Evolutionary conservation across 1,139 yeast genomes (phyloP).

Genomic region (Hemisphaericaspora xylofermentans): DNA sequence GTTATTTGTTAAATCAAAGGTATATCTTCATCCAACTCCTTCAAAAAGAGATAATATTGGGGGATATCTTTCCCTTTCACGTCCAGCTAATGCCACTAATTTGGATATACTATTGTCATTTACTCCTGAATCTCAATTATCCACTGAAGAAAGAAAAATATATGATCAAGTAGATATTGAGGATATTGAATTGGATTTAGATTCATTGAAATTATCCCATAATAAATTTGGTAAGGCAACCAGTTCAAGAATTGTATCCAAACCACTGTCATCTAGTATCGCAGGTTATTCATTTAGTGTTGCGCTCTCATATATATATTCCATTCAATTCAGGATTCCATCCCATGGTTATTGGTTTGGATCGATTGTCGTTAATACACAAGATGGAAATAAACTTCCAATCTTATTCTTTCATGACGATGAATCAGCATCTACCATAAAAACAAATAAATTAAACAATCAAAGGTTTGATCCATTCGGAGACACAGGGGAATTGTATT

Average conservation of each 20-base stretch:
- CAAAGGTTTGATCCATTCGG: conserved; percentile 76
- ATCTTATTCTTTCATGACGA: conserved; percentile 90
- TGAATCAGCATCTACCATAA: conserved; percentile 71
- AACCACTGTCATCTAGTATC: conserved; percentile 53
- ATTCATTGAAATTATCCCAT: conserved; percentile 17
- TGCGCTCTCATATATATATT: conserved; percentile 61
- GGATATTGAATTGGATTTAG: conserved; percentile 22
- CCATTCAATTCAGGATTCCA: conserved; percentile 82
- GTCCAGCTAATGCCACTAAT: conserved; percentile 52
- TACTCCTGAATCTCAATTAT: conserved; percentile 64
- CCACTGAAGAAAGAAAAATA: conserved; percentile 45
- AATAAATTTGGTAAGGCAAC: conserved; percentile 12
- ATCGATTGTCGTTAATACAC: conserved; percentile 69
- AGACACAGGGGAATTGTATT: conserved; percentile 60
- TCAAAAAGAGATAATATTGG: conserved; percentile 72
- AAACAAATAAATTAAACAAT: conserved; percentile 56
- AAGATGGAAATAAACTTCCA: conserved; percentile 70
- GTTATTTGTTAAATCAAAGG: conserved; percentile 62
- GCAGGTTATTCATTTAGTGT: conserved; percentile 67
- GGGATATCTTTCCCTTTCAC: conserved; percentile 69
- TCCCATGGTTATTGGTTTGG: conserved; percentile 92
- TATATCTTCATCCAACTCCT: conserved; percentile 78
- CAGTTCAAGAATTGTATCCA: conserved; percentile 35
- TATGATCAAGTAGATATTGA: conserved; percentile 57
- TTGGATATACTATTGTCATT: conserved; percentile 69